These are phyloP conservation scores for Saksenaea oblongispora DNA, from an alignment of 371 early-diverging fungal species.

Conservation along the genomic window DNA sequence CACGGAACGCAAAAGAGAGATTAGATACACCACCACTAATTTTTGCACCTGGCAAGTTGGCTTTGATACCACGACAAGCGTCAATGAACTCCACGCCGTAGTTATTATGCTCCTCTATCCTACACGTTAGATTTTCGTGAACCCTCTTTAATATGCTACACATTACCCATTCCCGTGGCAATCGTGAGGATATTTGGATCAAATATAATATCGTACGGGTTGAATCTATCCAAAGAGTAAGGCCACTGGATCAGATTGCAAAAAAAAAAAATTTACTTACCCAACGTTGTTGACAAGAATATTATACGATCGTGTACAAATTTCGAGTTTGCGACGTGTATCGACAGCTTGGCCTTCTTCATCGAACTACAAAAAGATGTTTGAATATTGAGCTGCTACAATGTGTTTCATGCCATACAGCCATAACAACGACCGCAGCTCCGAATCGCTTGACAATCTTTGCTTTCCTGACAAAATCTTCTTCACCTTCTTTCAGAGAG, in stretches of 20 bases:
- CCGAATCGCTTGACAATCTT: slow-evolving; percentile 85
- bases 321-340: slow-evolving; percentile 80
- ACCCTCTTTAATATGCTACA: background rate
- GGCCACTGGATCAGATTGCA: background rate
- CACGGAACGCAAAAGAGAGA: slow-evolving; percentile 94
- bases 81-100: slow-evolving; percentile 94
- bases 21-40: slow-evolving; percentile 94
- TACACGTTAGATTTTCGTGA: background rate
- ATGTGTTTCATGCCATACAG: slow-evolving; percentile 48
- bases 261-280: slow-evolving; percentile 13
- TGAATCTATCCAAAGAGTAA: slow-evolving; percentile 47
- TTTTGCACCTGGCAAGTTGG: slow-evolving; percentile 83
- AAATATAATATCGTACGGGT: slow-evolving; percentile 91
- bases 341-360: slow-evolving; percentile 92
- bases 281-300: slow-evolving; percentile 84
- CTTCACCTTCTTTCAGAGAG: slow-evolving; percentile 92
- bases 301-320: slow-evolving; percentile 89
- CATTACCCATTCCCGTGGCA: slow-evolving; percentile 83
- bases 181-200: slow-evolving; percentile 96
- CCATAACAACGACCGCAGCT: slow-evolving; percentile 97
- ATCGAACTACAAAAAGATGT: slow-evolving; percentile 64
- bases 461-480: slow-evolving; percentile 88
- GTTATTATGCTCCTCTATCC: slow-evolving; percentile 88
- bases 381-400: background rate
- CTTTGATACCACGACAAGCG: slow-evolving; percentile 74